A percentile compares a stretch with the other conserved stretches of the same genome.
These are phyloP conservation scores for Annulohypoxylon moriforme DNA, from an alignment of 495 filamentous ascomycete species.

Conservation along the genomic window DNA sequence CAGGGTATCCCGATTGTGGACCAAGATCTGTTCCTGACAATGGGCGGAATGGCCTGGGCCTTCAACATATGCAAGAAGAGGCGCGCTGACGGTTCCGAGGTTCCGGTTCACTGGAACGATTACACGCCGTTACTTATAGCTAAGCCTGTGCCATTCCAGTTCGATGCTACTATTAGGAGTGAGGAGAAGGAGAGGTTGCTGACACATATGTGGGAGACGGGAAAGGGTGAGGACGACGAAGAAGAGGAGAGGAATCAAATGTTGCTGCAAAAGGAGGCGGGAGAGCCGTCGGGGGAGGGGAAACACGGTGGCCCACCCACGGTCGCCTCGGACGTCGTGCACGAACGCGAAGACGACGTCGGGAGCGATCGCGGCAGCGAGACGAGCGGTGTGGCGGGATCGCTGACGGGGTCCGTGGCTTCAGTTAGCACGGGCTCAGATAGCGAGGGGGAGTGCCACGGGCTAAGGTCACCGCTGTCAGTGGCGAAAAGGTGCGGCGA, in stretches of 20 bases:
- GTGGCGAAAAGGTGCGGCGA: neutral
- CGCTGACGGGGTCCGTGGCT: slow-evolving; percentile 17
- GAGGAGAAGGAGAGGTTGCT: slow-evolving; percentile 48
- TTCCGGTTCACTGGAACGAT: slow-evolving; percentile 61
- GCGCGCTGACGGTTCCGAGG: slow-evolving; percentile 50
- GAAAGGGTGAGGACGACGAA: slow-evolving; percentile 45
- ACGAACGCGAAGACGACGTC: slow-evolving; percentile 29
- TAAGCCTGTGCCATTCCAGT: slow-evolving; percentile 61
- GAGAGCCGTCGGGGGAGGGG: neutral
- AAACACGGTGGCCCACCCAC: neutral
- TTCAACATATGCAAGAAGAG: slow-evolving; percentile 62
- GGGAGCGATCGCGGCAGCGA: slow-evolving; percentile 39
- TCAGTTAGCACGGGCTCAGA: slow-evolving; percentile 34
- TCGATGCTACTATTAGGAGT: slow-evolving; percentile 55
- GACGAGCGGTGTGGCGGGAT: slow-evolving; percentile 24
- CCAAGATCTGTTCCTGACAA: slow-evolving; percentile 65
- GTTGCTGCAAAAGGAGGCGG: slow-evolving; percentile 6
- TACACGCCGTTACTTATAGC: slow-evolving; percentile 65
- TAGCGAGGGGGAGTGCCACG: slow-evolving; percentile 20
- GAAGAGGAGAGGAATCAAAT: slow-evolving; percentile 31
- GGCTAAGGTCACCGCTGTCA: neutral
- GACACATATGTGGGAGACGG: slow-evolving; percentile 51
- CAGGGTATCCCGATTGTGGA: slow-evolving; percentile 67
- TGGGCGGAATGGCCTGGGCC: slow-evolving; percentile 70
- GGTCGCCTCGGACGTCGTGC: neutral